Evolutionary conservation across 352 stramenopile genomes (phyloP).

Genomic region (Blastocystis sp.): DNA sequence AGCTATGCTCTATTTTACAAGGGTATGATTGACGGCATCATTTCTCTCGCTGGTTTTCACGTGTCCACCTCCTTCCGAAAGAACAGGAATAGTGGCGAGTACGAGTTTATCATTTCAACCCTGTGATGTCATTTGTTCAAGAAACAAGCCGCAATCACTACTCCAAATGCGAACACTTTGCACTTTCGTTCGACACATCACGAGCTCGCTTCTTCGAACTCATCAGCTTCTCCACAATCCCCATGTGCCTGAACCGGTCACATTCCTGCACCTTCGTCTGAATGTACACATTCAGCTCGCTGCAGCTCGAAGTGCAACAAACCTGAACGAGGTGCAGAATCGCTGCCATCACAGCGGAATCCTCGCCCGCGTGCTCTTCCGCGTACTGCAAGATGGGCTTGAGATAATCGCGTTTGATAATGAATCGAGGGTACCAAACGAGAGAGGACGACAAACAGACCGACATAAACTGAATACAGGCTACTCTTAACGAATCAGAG

Average conservation of each 20-base stretch:
- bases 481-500: not conserved
- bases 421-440: slow-evolving; percentile 5
- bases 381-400: slow-evolving; percentile 7
- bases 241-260: not conserved
- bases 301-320: not conserved
- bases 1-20: slow-evolving; percentile 55
- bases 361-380: not conserved
- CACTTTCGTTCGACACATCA: not conserved
- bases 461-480: slow-evolving; percentile 38
- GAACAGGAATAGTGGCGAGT: slow-evolving; percentile 50
- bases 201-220: not conserved
- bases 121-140: not conserved
- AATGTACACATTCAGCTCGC: not conserved
- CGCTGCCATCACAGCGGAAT: slow-evolving; percentile 1
- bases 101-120: slow-evolving; percentile 39
- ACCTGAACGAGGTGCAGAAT: not conserved
- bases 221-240: not conserved
- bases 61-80: slow-evolving; percentile 15
- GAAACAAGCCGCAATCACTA: not conserved
- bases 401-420: slow-evolving; percentile 32
- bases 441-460: not conserved
- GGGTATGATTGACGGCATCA: slow-evolving; percentile 45
- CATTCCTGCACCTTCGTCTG: not conserved
- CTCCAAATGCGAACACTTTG: not conserved
- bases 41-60: slow-evolving; percentile 29